phyloP scores from a whole-genome alignment of 2,329 filamentous ascomycete genomes.

The Fusarium chuoi region DNA sequence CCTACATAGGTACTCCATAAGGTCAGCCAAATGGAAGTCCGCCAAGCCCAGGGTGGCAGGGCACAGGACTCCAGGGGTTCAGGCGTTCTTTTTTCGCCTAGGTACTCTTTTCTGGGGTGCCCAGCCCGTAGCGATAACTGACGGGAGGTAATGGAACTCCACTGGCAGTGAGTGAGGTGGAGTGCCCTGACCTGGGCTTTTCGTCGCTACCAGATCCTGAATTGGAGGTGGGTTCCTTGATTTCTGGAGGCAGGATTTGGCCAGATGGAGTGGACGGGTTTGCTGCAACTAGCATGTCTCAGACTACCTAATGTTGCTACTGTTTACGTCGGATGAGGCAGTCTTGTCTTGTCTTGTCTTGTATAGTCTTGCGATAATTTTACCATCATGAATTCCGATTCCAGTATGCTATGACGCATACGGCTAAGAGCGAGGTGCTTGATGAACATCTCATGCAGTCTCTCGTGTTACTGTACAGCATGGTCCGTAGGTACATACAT shows the following conservation, averaged over 20 bases:
- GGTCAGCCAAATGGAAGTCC: not conserved
- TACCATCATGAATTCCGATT: not conserved
- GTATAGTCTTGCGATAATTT: constrained; percentile 3
- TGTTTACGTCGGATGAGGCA: constrained; percentile 8
- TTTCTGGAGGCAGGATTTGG: not conserved
- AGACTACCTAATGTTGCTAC: constrained; percentile 6
- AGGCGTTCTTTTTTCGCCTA: constrained; percentile 23
- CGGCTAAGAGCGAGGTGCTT: not conserved
- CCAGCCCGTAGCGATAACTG: constrained; percentile 11
- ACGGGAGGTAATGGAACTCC: not conserved
- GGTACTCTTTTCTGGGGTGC: constrained; percentile 16
- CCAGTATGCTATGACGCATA: not conserved
- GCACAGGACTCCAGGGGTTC: constrained; percentile 26
- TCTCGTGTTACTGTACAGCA: constrained; percentile 6
- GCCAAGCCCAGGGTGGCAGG: constrained; percentile 23
- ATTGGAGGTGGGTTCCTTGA: constrained; percentile 15
- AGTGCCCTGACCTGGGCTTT: not conserved
- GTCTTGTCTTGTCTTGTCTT: constrained; percentile 15
- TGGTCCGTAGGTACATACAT: no score
- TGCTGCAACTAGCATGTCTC: constrained; percentile 30
- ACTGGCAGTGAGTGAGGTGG: constrained; percentile 2
- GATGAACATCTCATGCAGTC: not conserved
- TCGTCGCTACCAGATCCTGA: constrained; percentile 21
- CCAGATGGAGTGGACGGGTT: not conserved
- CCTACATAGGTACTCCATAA: not conserved